Evolutionary conservation across 306 rosid species (phyloP).

Genomic region (Prinsepia uniflora): DNA sequence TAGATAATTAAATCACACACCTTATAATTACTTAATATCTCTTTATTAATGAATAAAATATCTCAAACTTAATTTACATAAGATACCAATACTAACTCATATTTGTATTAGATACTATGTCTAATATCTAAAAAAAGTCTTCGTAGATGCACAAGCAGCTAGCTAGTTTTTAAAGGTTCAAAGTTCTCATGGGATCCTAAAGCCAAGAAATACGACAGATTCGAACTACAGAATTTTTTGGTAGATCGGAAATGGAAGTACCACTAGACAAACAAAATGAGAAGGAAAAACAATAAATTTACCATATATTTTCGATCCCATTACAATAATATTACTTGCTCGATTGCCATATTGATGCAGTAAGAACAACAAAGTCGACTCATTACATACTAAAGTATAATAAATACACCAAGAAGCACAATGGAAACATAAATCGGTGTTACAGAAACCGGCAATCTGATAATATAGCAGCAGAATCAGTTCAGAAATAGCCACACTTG

Average conservation of each 20-base stretch:
- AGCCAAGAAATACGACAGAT: not conserved
- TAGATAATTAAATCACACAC: too few species aligned
- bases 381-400: not conserved
- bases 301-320: not conserved
- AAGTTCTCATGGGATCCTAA: not conserved
- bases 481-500: slow-evolving; percentile 35
- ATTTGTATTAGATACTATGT: too few species aligned
- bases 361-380: not conserved
- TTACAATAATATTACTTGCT: not conserved
- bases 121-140: too few species aligned
- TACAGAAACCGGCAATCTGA: slow-evolving; percentile 11
- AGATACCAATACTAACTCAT: too few species aligned
- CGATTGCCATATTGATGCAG: not conserved
- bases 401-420: not conserved
- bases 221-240: not conserved
- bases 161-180: too few species aligned
- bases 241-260: not conserved
- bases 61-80: too few species aligned
- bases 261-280: not conserved
- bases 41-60: too few species aligned
- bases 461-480: not conserved
- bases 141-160: too few species aligned
- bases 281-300: not conserved
- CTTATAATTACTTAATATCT: too few species aligned
- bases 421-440: not conserved